Conservation (phyloP, 2,329 filamentous ascomycete genomes). For the Pyricularia grisea region DNA sequence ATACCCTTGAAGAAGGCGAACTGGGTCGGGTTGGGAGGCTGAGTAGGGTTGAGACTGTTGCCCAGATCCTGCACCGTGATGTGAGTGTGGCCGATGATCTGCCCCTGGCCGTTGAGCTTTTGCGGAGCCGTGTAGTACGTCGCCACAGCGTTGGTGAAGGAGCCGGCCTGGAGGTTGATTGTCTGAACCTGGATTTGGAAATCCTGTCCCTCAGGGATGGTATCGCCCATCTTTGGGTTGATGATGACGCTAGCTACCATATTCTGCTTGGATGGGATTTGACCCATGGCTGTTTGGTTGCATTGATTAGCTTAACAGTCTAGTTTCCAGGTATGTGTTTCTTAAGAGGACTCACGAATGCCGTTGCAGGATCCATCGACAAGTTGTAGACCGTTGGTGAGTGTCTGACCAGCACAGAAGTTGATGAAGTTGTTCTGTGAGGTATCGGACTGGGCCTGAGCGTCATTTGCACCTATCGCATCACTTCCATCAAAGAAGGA, state of each 20-base stretch:
- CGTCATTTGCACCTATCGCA: constrained; percentile 19
- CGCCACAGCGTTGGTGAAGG: constrained; percentile 48
- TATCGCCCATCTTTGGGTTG: constrained; percentile 39
- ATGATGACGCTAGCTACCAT: constrained; percentile 48
- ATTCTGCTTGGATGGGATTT: constrained; percentile 41
- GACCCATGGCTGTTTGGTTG: constrained; percentile 39
- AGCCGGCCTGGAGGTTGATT: constrained; percentile 41
- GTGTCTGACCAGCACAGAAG: constrained; percentile 42
- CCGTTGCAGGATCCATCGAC: constrained; percentile 53
- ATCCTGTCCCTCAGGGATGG: constrained; percentile 34
- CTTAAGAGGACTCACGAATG: constrained; percentile 33
- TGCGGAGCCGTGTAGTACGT: constrained; percentile 54
- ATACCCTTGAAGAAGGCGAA: constrained; percentile 34
- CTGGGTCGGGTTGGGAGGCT: constrained; percentile 37
- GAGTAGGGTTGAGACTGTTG: constrained; percentile 33
- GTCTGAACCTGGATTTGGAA: constrained; percentile 45
- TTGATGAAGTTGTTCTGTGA: constrained; percentile 50
- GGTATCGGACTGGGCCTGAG: constrained; percentile 18
- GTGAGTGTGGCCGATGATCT: constrained; percentile 50
- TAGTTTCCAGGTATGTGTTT: neutral
- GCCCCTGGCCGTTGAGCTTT: constrained; percentile 34
- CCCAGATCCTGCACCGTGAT: constrained; percentile 48
- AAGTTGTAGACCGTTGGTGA: constrained; percentile 53
- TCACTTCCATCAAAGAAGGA: constrained; percentile 23
- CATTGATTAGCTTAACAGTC: neutral